Conservation (phyloP, 2,329 filamentous ascomycete genomes). For the Aspergillus tubingensis region DNA sequence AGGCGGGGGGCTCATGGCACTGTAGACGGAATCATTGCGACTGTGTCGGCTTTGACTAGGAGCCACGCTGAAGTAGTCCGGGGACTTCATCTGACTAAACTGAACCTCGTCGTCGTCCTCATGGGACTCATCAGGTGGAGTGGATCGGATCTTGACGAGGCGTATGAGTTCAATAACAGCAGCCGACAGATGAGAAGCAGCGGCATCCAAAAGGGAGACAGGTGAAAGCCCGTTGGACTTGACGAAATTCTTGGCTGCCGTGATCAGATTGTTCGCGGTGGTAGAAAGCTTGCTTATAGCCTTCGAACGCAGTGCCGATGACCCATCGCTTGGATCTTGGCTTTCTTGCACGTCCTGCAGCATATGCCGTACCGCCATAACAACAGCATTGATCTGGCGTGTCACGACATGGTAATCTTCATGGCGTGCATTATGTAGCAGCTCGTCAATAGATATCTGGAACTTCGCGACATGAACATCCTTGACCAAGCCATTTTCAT, state of each 20-base stretch:
- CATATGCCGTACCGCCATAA: constrained; percentile 79
- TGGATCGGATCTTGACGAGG: constrained; percentile 77
- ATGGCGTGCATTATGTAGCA: constrained; percentile 73
- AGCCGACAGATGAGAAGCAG: constrained; percentile 83
- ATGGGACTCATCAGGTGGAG: constrained; percentile 73
- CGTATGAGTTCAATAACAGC: constrained; percentile 84
- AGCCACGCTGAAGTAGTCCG: constrained; percentile 67
- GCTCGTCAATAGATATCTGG: constrained; percentile 89
- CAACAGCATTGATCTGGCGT: constrained; percentile 82
- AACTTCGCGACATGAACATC: constrained; percentile 94
- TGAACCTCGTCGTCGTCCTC: constrained; percentile 72
- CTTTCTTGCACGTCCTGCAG: constrained; percentile 73
- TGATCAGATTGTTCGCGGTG: constrained; percentile 94
- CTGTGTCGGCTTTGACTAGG: constrained; percentile 54
- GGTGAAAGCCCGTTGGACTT: constrained; percentile 81
- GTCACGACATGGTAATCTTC: constrained; percentile 75
- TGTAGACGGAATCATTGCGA: constrained; percentile 72
- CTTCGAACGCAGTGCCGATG: constrained; percentile 63
- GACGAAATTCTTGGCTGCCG: constrained; percentile 88
- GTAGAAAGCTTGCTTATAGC: constrained; percentile 83
- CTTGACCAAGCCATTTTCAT: constrained; percentile 76
- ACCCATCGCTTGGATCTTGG: constrained; percentile 57
- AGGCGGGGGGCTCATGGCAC: constrained; percentile 68
- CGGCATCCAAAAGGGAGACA: constrained; percentile 89
- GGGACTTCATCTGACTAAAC: constrained; percentile 64